These are phyloP conservation scores for Sugiyamaella marilandica DNA, from an alignment of 805 yeast genomes.

Conservation along the genomic window DNA sequence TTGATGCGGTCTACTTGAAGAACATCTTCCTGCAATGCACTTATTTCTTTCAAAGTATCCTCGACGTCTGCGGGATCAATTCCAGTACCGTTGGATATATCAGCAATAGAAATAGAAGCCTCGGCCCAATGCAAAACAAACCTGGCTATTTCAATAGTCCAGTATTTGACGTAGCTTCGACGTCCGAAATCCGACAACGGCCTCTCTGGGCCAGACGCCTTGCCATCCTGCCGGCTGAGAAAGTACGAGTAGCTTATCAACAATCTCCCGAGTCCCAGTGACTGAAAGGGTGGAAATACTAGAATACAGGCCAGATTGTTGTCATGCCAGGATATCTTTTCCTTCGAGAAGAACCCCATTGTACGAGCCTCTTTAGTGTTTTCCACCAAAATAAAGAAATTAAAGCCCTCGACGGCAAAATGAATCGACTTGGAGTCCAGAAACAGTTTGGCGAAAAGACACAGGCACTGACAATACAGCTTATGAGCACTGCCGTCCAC, in stretches of 20 bases:
- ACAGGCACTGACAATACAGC: constrained; percentile 74
- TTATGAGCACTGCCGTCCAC: constrained; percentile 59
- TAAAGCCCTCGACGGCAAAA: constrained; percentile 72
- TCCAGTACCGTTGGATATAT: constrained; percentile 30
- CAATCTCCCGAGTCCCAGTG: constrained; percentile 69
- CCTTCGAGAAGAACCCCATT: constrained; percentile 92
- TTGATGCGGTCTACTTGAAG: neutral
- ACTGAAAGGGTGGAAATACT: constrained; percentile 88
- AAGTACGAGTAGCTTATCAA: constrained; percentile 80
- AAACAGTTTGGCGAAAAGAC: constrained; percentile 81
- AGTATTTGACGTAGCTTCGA: constrained; percentile 64
- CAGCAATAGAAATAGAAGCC: constrained; percentile 23
- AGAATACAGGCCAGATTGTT: constrained; percentile 89
- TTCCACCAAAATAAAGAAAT: constrained; percentile 55
- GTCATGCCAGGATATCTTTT: constrained; percentile 65
- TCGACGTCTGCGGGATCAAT: constrained; percentile 34
- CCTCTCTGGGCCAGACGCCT: constrained; percentile 82
- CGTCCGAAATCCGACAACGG: constrained; percentile 84
- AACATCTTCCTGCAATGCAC: constrained; percentile 15
- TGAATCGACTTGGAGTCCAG: constrained; percentile 86
- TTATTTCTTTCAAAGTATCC: constrained; percentile 28
- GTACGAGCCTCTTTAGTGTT: constrained; percentile 37
- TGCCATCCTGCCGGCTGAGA: constrained; percentile 58
- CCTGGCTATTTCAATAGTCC: constrained; percentile 55
- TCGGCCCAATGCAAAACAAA: constrained; percentile 14